Evolutionary conservation across 768 basidiomycete species (phyloP), one percentile per base, ranked within the genome.

Genomic region (Lactarius deliciosus): DNA sequence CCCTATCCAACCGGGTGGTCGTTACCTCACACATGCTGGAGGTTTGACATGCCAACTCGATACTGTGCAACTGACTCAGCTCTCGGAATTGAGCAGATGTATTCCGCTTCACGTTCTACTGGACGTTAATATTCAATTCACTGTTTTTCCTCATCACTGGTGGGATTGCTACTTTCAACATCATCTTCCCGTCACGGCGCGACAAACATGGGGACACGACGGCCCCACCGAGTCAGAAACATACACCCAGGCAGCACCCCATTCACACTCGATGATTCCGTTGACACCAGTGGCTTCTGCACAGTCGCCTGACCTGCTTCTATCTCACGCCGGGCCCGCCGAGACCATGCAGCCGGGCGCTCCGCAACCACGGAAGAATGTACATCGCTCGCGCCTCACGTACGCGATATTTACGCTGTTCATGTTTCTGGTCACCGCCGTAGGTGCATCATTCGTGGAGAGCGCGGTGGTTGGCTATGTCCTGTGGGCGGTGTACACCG

Each of bases 61-160:
- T 50, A 13, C 13, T 15, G 54, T 36, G 9, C 32, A 47, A 47
- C 65, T 53, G 45, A 66, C 57, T 53, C 57, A n/a, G 30, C 50
- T 50, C 25, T 59, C 22, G 18, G 50, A 59, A 34, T 18, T 25
- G 41, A 22, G 50, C 54, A 71, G 70, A 71, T 20, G 70, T 66
- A n/a, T 69, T 71, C 60, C 68, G 65, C 41, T 71, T 66, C 63
- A 71, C 68, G 8, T 71, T 71, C 40, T 71, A 60, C 41, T 71
- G 70, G 70, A 66, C 63, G 16, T 53, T 71, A 41, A 62, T 71
- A 41, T 71, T 71, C 59, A 40, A 69, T 40, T 62, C 68, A 9
- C 63, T 70, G 28, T 64, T 71, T 43, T 69, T 66, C 61, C 30
- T 71, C 20, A 25, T 64, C 63, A 55, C 61, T 18, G 68, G 68